phyloP scores from a whole-genome alignment of 2,329 filamentous ascomycete species.

The Ophiostoma ips region DNA sequence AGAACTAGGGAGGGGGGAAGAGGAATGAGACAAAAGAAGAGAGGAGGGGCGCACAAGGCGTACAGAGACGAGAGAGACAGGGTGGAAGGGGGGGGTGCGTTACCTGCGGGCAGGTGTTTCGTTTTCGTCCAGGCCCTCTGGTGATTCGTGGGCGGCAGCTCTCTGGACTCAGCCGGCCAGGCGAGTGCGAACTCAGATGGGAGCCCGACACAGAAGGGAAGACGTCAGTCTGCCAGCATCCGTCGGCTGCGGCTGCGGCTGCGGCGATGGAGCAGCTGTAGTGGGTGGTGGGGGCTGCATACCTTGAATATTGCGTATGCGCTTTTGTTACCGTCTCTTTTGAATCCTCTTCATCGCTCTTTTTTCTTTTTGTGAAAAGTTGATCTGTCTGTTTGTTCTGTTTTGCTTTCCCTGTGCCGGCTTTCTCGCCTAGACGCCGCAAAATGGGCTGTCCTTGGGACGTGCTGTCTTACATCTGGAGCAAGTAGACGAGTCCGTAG shows the following conservation, averaged over 20 bases:
- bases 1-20: too few species aligned
- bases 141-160: not conserved
- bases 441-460: not conserved
- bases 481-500: constrained; percentile 8
- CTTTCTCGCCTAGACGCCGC: not conserved
- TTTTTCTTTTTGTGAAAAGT: too few species aligned
- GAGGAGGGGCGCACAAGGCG: not conserved
- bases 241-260: too few species aligned
- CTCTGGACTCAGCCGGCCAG: not conserved
- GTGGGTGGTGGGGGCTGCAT: not conserved
- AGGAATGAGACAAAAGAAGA: not conserved
- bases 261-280: not conserved
- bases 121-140: not conserved
- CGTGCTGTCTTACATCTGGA: constrained; percentile 5
- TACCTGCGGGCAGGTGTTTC: not conserved
- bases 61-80: not conserved
- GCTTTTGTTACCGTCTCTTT: too few species aligned
- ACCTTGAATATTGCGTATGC: too few species aligned
- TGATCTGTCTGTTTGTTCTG: not conserved
- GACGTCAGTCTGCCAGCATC: not conserved
- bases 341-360: too few species aligned
- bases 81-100: not conserved
- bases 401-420: not conserved
- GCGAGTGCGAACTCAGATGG: not conserved
- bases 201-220: not conserved